Conservation (phyloP, 352 stramenopile genomes). For the Plasmopara muralis region DNA sequence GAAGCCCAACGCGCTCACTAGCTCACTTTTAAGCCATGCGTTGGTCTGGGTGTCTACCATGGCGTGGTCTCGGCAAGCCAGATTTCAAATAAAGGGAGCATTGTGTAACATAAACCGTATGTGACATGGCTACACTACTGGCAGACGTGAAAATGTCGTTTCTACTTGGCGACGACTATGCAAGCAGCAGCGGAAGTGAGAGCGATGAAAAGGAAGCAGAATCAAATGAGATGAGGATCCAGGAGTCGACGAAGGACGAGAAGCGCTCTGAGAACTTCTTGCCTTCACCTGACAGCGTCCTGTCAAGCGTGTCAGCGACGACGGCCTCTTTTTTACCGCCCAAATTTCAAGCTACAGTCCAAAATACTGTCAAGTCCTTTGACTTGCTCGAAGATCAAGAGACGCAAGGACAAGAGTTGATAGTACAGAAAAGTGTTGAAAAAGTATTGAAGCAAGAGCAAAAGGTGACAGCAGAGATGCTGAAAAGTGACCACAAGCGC, state of each 20-base stretch:
- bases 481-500: constrained; percentile 15
- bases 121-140: constrained; percentile 10
- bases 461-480: constrained; percentile 1
- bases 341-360: constrained; percentile 8
- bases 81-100: background rate
- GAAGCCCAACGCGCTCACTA: constrained; percentile 58
- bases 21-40: constrained; percentile 51
- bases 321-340: constrained; percentile 38
- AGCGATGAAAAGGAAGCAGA: constrained; percentile 22
- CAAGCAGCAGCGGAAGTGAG: constrained; percentile 26
- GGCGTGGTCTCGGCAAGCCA: constrained; percentile 5
- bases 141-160: constrained; percentile 32
- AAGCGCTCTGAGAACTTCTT: constrained; percentile 11
- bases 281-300: constrained; percentile 37
- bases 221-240: background rate
- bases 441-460: constrained; percentile 8
- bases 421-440: background rate
- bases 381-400: constrained; percentile 28
- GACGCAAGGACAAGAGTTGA: constrained; percentile 3
- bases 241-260: background rate
- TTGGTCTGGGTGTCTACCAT: constrained; percentile 29
- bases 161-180: constrained; percentile 43
- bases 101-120: too few relatives aligned
- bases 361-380: constrained; percentile 20
- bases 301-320: constrained; percentile 28